Evolutionary conservation across 331 rosid genomes (phyloP), one percentile per base, ranked within the genome.

Genomic region (Quercus lobata): DNA sequence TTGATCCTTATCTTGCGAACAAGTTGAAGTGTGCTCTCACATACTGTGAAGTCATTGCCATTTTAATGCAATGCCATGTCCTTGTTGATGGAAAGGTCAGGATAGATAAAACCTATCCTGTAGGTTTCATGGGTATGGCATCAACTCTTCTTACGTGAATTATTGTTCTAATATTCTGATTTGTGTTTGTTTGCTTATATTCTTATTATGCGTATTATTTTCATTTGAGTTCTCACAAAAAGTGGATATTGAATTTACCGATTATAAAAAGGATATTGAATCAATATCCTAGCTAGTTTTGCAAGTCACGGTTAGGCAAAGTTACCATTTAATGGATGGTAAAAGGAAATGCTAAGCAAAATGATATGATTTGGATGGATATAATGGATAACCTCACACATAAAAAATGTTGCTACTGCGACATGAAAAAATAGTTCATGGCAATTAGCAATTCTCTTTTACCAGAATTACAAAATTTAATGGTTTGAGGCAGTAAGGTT

Each of bases 11-110:
- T 91, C 53, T 74, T 89, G 65, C 73, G 88, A 77, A 89, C 75
- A 82, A 89, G 75, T 61, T 88, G 82, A 91, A 91, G 84, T 87
- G 85, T 79, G 90, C 91, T 58, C 90, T 88, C 71, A 91, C 86
- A 15, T 89, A 91, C 75, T 85, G 88, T 27, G 92, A 88, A 78
- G 91, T 88, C 18, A 80, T 81, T 76, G 68, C 87, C 15, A 88
- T 88, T 76, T 82, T 88, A 57, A 90, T 90, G 94, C 94, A 90
- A 80, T 85, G 87, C 8, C 94, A 84, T 79, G 44, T 88, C 70
- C 52, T 86, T 46, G 90, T 90, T 87, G 92, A 90, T 61, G 86
- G 77, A 70, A 90, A 88, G 83, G 92, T 90, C 75, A 88, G 91
- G 88, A 90, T 87, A 0, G 94, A 90, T 66, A 86, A 86, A 83